Conservation (phyloP, 2,329 filamentous ascomycete genomes). For the Mycosphaerelloides madeirae region DNA sequence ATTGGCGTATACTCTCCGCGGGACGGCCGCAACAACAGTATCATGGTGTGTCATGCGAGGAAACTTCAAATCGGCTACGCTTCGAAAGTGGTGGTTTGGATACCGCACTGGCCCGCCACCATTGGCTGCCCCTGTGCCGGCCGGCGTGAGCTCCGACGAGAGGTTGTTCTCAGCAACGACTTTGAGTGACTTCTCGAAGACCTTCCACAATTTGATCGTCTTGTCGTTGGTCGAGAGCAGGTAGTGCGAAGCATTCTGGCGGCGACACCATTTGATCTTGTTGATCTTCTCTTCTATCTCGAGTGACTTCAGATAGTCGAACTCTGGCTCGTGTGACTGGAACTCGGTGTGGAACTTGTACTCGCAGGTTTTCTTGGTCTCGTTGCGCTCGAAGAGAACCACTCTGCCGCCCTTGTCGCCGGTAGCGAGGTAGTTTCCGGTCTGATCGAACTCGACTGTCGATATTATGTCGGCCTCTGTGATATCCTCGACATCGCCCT, state of each 20-base stretch:
- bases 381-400: constrained; percentile 86
- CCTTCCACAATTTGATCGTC: constrained; percentile 99
- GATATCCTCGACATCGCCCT: constrained; percentile 98
- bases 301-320: constrained; percentile 97
- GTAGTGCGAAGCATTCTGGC: constrained; percentile 98
- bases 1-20: constrained; percentile 93
- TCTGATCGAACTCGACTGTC: constrained; percentile 86
- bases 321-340: constrained; percentile 98
- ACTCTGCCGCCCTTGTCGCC: constrained; percentile 84
- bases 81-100: constrained; percentile 70
- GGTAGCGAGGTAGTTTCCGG: constrained; percentile 83
- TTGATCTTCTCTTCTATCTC: constrained; percentile 99
- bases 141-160: constrained; percentile 85
- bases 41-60: constrained; percentile 96
- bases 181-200: constrained; percentile 98
- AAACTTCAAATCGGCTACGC: constrained; percentile 78
- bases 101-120: constrained; percentile 75
- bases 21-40: constrained; percentile 94
- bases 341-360: constrained; percentile 99
- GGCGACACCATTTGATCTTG: constrained; percentile 99
- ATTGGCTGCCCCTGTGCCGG: constrained; percentile 56
- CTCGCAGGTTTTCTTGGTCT: constrained; percentile 99
- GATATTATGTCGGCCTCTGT: constrained; percentile 95
- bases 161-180: constrained; percentile 99
- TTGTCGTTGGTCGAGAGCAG: constrained; percentile 98